Conservation (phyloP, 768 basidiomycete genomes). For the Lepiota subincarnata region DNA sequence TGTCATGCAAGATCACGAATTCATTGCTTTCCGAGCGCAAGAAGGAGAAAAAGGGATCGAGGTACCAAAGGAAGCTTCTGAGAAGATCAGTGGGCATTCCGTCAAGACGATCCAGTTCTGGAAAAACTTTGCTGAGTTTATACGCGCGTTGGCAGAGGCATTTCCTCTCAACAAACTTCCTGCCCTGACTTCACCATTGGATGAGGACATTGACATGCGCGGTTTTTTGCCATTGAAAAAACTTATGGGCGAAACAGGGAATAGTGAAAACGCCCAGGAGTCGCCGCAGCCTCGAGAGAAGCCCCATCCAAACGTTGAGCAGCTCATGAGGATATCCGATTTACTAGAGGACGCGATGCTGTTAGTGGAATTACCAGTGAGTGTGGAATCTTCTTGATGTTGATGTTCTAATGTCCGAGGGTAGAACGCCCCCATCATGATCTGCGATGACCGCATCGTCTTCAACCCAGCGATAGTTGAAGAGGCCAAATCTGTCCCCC, state of each 20-base stretch:
- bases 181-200: constrained; percentile 55
- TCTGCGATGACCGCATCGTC: constrained; percentile 31
- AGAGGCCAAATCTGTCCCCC: constrained; percentile 10
- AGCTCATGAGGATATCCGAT: constrained; percentile 90
- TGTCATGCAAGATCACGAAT: constrained; percentile 44
- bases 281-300: constrained; percentile 29
- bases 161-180: constrained; percentile 72
- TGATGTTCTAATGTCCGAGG: constrained; percentile 1
- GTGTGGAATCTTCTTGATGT: constrained; percentile 16
- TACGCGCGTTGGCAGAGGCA: constrained; percentile 49
- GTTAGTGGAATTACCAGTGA: constrained; percentile 57
- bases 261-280: constrained; percentile 18
- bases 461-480: constrained; percentile 30
- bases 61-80: constrained; percentile 25
- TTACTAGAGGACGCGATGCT: constrained; percentile 66
- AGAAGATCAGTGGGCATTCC: constrained; percentile 33
- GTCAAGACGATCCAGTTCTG: constrained; percentile 57
- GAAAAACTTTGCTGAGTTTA: constrained; percentile 65
- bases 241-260: constrained; percentile 39
- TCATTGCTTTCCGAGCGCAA: constrained; percentile 27
- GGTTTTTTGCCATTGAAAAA: constrained; percentile 83
- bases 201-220: constrained; percentile 86
- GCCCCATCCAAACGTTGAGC: constrained; percentile 89
- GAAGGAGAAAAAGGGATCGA: constrained; percentile 26
- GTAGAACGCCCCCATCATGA: constrained; percentile 39